Evolutionary conservation across 176 grass and related monocot genomes (phyloP).

Genomic region (Oryza coarctata): DNA sequence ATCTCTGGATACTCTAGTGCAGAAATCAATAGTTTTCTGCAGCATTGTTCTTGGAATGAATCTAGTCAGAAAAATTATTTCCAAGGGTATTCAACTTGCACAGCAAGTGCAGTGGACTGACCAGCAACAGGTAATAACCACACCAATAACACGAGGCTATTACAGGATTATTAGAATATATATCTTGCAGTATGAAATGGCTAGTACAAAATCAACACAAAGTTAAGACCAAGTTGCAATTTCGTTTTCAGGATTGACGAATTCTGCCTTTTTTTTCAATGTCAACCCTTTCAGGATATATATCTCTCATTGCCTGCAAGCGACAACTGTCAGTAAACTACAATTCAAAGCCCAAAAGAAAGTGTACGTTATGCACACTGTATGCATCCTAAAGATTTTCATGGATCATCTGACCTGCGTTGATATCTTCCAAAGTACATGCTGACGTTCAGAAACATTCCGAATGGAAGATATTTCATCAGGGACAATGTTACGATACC

Average conservation of each 20-base stretch:
- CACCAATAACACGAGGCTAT: background rate
- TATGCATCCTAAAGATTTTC: background rate
- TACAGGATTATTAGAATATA: background rate
- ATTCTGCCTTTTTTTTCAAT: background rate
- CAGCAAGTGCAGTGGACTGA: background rate
- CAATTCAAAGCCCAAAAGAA: background rate
- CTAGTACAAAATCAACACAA: background rate
- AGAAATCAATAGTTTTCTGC: background rate
- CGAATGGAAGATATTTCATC: background rate
- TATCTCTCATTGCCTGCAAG: background rate
- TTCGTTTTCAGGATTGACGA: background rate
- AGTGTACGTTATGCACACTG: background rate
- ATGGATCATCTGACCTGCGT: background rate
- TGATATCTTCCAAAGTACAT: background rate
- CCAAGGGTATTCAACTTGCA: background rate
- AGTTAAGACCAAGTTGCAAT: background rate
- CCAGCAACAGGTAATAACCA: background rate
- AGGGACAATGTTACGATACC: too few species aligned
- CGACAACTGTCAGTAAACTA: background rate
- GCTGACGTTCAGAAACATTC: background rate
- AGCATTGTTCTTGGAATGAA: background rate
- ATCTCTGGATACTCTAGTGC: background rate
- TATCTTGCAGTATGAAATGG: background rate
- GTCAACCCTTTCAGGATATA: background rate
- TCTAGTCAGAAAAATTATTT: background rate